Evolutionary conservation across 768 basidiomycete species (phyloP).

Genomic region (Auricularia cornea): DNA sequence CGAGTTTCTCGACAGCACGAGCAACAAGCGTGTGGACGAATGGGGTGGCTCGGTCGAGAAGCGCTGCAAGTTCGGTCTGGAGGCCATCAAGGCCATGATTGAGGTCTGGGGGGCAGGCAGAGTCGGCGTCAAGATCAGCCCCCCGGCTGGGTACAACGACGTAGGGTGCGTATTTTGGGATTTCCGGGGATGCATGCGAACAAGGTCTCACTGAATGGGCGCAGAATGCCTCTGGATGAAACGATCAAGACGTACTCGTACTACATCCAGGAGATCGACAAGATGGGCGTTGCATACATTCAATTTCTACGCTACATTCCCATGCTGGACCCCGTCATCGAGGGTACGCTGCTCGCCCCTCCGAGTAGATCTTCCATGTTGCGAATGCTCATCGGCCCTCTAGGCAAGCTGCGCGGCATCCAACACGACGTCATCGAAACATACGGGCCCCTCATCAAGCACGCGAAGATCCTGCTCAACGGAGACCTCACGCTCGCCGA

Average conservation of each 20-base stretch:
- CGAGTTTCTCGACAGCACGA: constrained; percentile 28
- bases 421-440: constrained; percentile 32
- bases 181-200: too few relatives aligned
- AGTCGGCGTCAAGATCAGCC: constrained; percentile 38
- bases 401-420: constrained; percentile 29
- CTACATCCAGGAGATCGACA: too few relatives aligned
- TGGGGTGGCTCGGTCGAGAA: constrained; percentile 40
- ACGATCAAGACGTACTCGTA: too few relatives aligned
- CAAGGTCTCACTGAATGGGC: too few relatives aligned
- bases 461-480: constrained; percentile 31
- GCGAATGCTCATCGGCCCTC: too few relatives aligned
- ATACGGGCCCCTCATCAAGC: constrained; percentile 27
- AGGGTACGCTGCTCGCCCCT: neutral
- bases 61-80: constrained; percentile 32
- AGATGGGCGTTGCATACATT: too few relatives aligned
- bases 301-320: neutral
- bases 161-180: constrained; percentile 27
- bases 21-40: constrained; percentile 32
- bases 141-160: constrained; percentile 38
- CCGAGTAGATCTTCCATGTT: too few relatives aligned
- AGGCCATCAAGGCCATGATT: constrained; percentile 25
- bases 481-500: constrained; percentile 29
- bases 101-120: constrained; percentile 36
- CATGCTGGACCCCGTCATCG: neutral
- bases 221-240: too few relatives aligned